Evolutionary conservation across 1,139 yeast species (phyloP).

Genomic region (Yamadazyma dendronema): DNA sequence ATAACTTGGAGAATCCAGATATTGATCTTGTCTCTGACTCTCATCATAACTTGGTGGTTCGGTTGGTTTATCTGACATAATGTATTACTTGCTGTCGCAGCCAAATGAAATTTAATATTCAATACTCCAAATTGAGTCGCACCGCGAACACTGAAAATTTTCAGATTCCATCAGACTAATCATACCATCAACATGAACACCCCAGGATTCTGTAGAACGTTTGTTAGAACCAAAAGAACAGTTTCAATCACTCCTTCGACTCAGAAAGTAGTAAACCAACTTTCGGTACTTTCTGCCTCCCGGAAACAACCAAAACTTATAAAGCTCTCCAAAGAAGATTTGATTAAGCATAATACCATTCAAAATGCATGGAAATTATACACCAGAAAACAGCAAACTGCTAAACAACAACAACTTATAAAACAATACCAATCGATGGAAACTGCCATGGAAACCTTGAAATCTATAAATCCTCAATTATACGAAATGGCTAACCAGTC

Average conservation of each 20-base stretch:
- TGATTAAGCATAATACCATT: conserved; percentile 80
- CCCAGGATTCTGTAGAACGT: conserved; percentile 12
- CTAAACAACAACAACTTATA: conserved; percentile 47
- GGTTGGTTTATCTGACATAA: conserved; percentile 1
- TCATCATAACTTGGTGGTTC: conserved; percentile 12
- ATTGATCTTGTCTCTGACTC: conserved; percentile 2
- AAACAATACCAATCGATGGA: conserved; percentile 66
- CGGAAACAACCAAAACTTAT: conserved; percentile 84
- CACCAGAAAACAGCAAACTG: conserved; percentile 47
- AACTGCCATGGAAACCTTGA: conserved; percentile 74
- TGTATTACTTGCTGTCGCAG: conserved; percentile 2
- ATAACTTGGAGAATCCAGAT: conserved; percentile 1
- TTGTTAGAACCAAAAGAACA: conserved; percentile 40
- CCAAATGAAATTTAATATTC: neutral
- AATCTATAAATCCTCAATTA: conserved; percentile 45
- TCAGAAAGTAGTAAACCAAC: conserved; percentile 67
- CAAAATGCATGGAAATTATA: conserved; percentile 78
- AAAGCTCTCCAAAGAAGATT: conserved; percentile 76
- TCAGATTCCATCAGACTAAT: conserved; percentile 1
- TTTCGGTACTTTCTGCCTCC: conserved; percentile 82
- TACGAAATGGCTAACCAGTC: conserved; percentile 50
- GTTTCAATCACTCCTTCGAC: conserved; percentile 52
- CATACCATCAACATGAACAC: conserved; percentile 1
- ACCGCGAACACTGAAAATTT: conserved; percentile 7
- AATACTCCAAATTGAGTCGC: neutral